phyloP scores from a whole-genome alignment of 495 filamentous ascomycete species.

The Neurospora tetrasperma region DNA sequence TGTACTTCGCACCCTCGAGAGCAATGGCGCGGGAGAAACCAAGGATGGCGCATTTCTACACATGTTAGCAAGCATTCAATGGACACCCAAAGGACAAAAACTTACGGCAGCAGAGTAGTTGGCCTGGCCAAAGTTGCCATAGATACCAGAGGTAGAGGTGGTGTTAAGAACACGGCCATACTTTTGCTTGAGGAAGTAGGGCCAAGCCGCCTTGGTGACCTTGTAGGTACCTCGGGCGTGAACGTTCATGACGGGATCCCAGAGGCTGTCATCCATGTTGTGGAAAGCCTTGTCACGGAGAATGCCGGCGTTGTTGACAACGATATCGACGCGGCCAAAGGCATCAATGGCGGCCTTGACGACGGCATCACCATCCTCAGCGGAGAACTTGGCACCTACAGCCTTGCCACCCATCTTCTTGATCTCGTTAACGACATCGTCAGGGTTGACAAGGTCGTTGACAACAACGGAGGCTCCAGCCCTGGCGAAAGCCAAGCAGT shows the following conservation, averaged over 20 bases:
- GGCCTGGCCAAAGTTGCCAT: conserved; percentile 97
- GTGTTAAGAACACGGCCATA: conserved; percentile 96
- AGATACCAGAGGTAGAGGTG: conserved; percentile 92
- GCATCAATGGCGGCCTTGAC: conserved; percentile 89
- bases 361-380: conserved; percentile 87
- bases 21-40: conserved; percentile 90
- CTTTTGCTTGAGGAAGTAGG: conserved; percentile 96
- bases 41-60: conserved; percentile 80
- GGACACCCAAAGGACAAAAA: not conserved
- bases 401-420: conserved; percentile 82
- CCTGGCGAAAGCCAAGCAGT: conserved; percentile 85
- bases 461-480: conserved; percentile 85
- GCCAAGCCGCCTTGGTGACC: conserved; percentile 96
- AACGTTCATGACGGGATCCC: conserved; percentile 86
- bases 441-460: conserved; percentile 92
- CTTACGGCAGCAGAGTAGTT: conserved; percentile 89
- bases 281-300: conserved; percentile 94
- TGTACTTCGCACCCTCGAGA: conserved; percentile 91
- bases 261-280: conserved; percentile 93
- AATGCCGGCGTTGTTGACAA: conserved; percentile 97
- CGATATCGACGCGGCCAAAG: conserved; percentile 85
- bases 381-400: conserved; percentile 84
- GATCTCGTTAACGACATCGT: conserved; percentile 85
- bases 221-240: conserved; percentile 95
- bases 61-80: conserved; percentile 5